Base-by-base conservation (phyloP, 2,329 filamentous ascomycete genomes). In the Drechslerella coelobrocha region DNA sequence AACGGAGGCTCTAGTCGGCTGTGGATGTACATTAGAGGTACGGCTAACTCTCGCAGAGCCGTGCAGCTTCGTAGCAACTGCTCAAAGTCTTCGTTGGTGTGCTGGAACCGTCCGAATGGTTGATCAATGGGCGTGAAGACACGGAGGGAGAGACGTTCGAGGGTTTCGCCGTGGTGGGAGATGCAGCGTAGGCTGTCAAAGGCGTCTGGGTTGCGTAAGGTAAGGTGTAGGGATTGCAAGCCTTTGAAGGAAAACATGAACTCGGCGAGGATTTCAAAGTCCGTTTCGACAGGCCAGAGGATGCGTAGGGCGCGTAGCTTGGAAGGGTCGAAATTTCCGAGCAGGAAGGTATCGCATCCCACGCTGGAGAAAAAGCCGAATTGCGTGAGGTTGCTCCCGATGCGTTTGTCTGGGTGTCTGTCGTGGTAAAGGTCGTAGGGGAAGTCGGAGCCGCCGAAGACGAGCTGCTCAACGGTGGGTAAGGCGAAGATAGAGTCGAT, bases 351-450 rank as follows among this genome's bases (percentile, higher is more conserved):
- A 17, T 62, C 57, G 34, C 65, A 69, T 6, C 34, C 27, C 5
- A 69, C 59, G n/a, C 57, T 47, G 23, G 65, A 69, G 52, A 69
- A 69, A 47, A 69, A 69, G 3, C 65, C 65, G 24, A 69, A 69
- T 39, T 69, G 65, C 1, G 65, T 62, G n/a, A 69, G 39, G 31
- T 69, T 62, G 2, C 39, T 29, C 6, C 65, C 65, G 14, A 69
- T 62, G 27, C 59, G 52, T 21, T 62, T 62, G 34, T 27, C 43
- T 5, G 37, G 21, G 17, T 69, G 39, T 2, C 47, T 21, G 52
- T 69, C 52, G 12, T 62, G 45, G 51, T 57, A 69, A 1, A 59
- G 50, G 9, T 69, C 57, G 41, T 69, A 69, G 21, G 65, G 65
- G 39, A 69, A 62, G 27, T 69, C 65, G 2, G 65, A 69, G 31